Evolutionary conservation across 768 basidiomycete genomes (phyloP).

Genomic region (Crepidotus variabilis): DNA sequence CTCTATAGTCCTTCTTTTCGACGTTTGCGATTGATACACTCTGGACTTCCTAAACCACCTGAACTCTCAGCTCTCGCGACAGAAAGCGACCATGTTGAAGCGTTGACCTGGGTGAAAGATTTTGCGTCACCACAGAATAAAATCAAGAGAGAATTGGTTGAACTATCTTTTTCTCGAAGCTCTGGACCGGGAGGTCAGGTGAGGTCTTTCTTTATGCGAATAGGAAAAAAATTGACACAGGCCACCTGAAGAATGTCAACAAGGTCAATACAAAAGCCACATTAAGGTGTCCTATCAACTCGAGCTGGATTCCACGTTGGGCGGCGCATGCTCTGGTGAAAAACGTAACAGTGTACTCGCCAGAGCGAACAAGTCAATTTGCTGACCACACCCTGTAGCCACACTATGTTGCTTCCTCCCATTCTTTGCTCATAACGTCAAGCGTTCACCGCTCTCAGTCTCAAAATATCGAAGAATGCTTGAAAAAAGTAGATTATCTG

Average conservation of each 20-base stretch:
- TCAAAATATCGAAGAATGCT: slow-evolving; percentile 70
- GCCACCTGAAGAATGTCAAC: slow-evolving; percentile 65
- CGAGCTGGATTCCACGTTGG: slow-evolving; percentile 71
- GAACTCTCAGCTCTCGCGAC: slow-evolving; percentile 24
- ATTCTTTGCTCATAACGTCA: slow-evolving; percentile 68
- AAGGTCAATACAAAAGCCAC: slow-evolving; percentile 86
- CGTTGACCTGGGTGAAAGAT: slow-evolving; percentile 49
- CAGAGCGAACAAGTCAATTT: not conserved
- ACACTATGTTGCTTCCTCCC: slow-evolving; percentile 62
- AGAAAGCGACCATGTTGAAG: slow-evolving; percentile 30
- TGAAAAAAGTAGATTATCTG: slow-evolving; percentile 50
- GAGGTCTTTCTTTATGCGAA: not conserved
- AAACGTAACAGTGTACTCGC: slow-evolving; percentile 34
- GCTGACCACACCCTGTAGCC: slow-evolving; percentile 34
- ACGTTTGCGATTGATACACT: not conserved
- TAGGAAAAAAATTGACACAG: not conserved
- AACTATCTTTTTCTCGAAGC: slow-evolving; percentile 69
- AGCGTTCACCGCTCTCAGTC: slow-evolving; percentile 72
- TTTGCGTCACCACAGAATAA: slow-evolving; percentile 30
- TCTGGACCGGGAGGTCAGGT: slow-evolving; percentile 88
- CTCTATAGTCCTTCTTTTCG: too few relatives aligned
- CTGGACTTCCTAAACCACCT: slow-evolving; percentile 41
- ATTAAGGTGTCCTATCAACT: slow-evolving; percentile 52
- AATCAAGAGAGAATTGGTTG: slow-evolving; percentile 52
- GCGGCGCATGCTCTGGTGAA: slow-evolving; percentile 44